phyloP scores from a whole-genome alignment of 306 rosid genomes.

The Cyamopsis tetragonoloba region DNA sequence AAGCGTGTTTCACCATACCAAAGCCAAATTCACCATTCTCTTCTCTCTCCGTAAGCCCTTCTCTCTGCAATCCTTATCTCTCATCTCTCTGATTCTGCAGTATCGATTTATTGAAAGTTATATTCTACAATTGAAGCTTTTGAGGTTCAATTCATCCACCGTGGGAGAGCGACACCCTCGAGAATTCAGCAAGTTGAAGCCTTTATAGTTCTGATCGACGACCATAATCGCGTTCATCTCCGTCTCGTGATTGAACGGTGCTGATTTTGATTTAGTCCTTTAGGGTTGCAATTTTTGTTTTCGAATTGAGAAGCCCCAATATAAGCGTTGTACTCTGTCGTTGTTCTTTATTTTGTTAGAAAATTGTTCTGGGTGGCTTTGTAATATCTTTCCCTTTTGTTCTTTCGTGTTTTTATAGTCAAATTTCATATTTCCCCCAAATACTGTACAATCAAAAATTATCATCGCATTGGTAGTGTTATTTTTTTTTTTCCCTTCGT shows the following conservation, averaged over 20 bases:
- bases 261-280: too few species aligned
- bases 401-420: slow-evolving; percentile 14
- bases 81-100: neutral
- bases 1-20: neutral
- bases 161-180: slow-evolving; percentile 1
- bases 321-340: slow-evolving; percentile 40
- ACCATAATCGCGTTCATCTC: slow-evolving; percentile 2
- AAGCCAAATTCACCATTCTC: neutral
- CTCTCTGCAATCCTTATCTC: neutral
- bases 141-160: slow-evolving; percentile 12
- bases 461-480: slow-evolving; percentile 40
- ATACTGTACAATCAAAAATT: slow-evolving; percentile 53
- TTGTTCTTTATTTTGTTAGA: slow-evolving; percentile 7
- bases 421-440: slow-evolving; percentile 31
- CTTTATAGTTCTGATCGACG: slow-evolving; percentile 18
- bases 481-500: neutral
- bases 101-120: neutral
- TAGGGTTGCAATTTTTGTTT: slow-evolving; percentile 36
- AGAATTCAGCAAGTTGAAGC: slow-evolving; percentile 18
- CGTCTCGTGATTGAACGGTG: slow-evolving; percentile 12
- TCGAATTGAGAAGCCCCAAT: slow-evolving; percentile 18
- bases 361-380: slow-evolving; percentile 30
- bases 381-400: slow-evolving; percentile 25
- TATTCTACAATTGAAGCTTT: slow-evolving; percentile 21
- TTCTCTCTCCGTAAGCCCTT: slow-evolving; percentile 7